Evolutionary conservation across 169 alveolate species (phyloP), one percentile per base, ranked within the genome.

Genomic region (Eimeria necatrix): DNA sequence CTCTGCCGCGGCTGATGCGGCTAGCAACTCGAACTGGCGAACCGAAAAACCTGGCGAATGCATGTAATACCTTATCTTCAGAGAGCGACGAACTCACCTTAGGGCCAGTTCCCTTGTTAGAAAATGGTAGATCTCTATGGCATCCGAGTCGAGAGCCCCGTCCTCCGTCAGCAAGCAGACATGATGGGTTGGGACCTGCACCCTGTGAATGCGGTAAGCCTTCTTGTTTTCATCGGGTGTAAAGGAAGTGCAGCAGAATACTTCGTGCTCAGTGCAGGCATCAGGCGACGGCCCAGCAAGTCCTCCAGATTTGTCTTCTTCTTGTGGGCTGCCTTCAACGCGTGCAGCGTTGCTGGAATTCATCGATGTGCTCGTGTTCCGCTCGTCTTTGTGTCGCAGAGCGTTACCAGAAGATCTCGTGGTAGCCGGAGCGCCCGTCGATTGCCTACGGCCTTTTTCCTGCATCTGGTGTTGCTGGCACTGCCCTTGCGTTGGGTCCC

Each of bases 121-220:
- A 64, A 92, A 81, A 61, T 81, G 86, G 56, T 92, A 92, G n/a
- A 80, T 71, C 64, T 80, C 93, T 59, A 71, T 53, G 4, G 95
- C 95, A 9, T 78, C 92, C 16, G 74, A 32, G 68, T 61, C 41
- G 3, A 48, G 53, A 18, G 46, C 22, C 7, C 87, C 95, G 24
- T 78, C 85, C 68, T 86, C 61, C 6, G 93, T 78, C 41, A 92
- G 70, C 81, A 92, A 92, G 46, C 95, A 92, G 76, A 78, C 76
- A 26, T 92, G 95, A 52, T 92, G 95, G 24, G 92, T 61, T 22
- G 95, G 95, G 18, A 64, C 24, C 92, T 80, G 95, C 52, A 91
- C 32, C 20, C 48, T 56, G 24, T 91, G 91, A 26, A 56, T 24
- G 51, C 46, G 4, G 84, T 53, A 91, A 14, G 95, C 46, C 84